A percentile compares a stretch with the other conserved stretches of the same genome.
These are phyloP conservation scores for Chlorella sp. DNA, from an alignment of 139 green algal genomes.

Conservation along the genomic window DNA sequence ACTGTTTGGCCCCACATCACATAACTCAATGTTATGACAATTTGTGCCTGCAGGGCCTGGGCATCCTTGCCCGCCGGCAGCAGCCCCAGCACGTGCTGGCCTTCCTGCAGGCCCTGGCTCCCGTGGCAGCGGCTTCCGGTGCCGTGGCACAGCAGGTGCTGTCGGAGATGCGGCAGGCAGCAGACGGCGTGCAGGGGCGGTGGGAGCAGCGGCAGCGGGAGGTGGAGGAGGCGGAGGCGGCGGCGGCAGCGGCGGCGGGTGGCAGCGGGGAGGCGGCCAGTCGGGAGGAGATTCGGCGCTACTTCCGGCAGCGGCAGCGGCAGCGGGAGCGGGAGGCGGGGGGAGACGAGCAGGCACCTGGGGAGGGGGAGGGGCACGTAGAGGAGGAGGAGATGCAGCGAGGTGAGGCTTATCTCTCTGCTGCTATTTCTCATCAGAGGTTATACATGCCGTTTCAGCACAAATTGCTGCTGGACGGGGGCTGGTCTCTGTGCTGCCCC, in stretches of 20 bases:
- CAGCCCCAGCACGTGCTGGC: conserved; percentile 57
- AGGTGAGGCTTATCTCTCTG: neutral
- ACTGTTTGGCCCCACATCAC: too few species aligned
- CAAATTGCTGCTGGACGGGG: too few species aligned
- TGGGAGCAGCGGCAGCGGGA: conserved; percentile 6
- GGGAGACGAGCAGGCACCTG: neutral
- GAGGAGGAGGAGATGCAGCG: neutral
- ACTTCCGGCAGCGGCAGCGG: conserved; percentile 38
- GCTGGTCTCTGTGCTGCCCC: too few species aligned
- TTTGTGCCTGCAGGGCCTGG: conserved; percentile 62
- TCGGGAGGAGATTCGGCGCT: conserved; percentile 35
- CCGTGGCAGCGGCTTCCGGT: conserved; percentile 46
- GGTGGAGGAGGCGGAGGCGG: neutral
- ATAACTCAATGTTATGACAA: too few species aligned
- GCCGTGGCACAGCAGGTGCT: conserved; percentile 32
- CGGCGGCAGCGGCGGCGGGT: neutral
- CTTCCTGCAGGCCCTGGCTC: conserved; percentile 62
- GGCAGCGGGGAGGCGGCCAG: neutral
- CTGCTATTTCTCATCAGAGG: too few species aligned
- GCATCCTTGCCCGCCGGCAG: conserved; percentile 64
- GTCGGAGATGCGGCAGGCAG: neutral
- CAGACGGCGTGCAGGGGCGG: conserved; percentile 4
- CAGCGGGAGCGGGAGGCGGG: neutral
- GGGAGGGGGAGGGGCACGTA: neutral
- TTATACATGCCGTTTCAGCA: too few species aligned